Evolutionary conservation across 768 basidiomycete species (phyloP).

Genomic region (Sarcodon aspratus): DNA sequence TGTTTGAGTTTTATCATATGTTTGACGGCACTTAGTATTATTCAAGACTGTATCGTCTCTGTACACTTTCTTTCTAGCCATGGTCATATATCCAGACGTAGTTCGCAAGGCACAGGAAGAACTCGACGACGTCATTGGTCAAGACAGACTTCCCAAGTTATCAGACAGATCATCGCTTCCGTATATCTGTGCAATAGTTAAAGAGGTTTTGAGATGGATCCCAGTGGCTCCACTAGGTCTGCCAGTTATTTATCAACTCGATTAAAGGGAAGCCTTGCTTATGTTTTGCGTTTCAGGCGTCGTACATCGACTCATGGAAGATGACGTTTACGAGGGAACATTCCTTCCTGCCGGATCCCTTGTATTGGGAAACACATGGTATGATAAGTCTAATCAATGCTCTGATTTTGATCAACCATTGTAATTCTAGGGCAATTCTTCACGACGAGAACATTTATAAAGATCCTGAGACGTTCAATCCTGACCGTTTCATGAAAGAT

Average conservation of each 20-base stretch:
- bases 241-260: no score
- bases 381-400: no score
- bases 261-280: no score
- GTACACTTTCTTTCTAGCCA: slow-evolving; percentile 15
- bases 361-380: no score
- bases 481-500: slow-evolving; percentile 16
- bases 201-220: slow-evolving; percentile 21
- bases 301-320: no score
- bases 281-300: no score
- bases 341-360: no score
- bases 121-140: slow-evolving; percentile 13
- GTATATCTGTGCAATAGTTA: slow-evolving; percentile 17
- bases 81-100: slow-evolving; percentile 15
- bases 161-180: slow-evolving; percentile 11
- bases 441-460: slow-evolving; percentile 33
- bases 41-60: slow-evolving; percentile 13
- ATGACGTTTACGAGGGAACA: no score
- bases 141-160: slow-evolving; percentile 12
- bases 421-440: no score
- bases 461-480: slow-evolving; percentile 21
- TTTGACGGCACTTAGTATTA: no score
- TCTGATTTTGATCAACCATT: no score
- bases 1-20: no score
- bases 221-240: slow-evolving; percentile 13
- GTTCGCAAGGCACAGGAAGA: slow-evolving; percentile 17